phyloP scores from a whole-genome alignment of 1,284 basidiomycete genomes.

The Inonotus hispidus region DNA sequence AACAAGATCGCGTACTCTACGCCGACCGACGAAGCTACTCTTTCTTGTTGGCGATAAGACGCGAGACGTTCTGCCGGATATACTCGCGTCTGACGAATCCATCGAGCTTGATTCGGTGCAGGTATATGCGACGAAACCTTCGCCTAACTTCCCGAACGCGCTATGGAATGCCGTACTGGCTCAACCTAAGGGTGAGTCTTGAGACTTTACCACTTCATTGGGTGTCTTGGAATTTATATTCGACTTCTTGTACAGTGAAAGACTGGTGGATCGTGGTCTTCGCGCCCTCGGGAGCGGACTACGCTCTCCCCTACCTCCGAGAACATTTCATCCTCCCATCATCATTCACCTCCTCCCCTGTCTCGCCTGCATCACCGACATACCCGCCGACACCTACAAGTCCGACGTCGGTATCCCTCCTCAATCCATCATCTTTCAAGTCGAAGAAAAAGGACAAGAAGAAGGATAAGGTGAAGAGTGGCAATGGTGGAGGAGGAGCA shows the following conservation, averaged over 20 bases:
- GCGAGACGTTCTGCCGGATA: slow-evolving; percentile 53
- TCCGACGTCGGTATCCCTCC: neutral
- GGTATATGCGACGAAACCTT: slow-evolving; percentile 63
- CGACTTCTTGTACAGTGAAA: slow-evolving; percentile 8
- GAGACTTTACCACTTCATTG: neutral
- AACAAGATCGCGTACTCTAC: neutral
- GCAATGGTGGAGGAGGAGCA: neutral
- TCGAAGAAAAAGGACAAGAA: slow-evolving; percentile 5
- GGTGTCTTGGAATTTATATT: neutral
- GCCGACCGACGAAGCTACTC: slow-evolving; percentile 36
- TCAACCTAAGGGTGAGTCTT: slow-evolving; percentile 26
- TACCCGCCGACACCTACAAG: neutral
- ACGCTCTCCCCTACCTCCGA: slow-evolving; percentile 47
- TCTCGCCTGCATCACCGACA: neutral
- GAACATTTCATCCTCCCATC: slow-evolving; percentile 36
- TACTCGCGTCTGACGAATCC: slow-evolving; percentile 39
- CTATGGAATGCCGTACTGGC: slow-evolving; percentile 33
- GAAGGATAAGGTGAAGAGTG: neutral
- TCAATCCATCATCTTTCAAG: neutral
- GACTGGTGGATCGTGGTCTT: slow-evolving; percentile 71
- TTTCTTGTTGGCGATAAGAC: slow-evolving; percentile 83
- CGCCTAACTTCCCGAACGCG: slow-evolving; percentile 44
- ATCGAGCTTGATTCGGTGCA: slow-evolving; percentile 45
- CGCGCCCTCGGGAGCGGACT: slow-evolving; percentile 64
- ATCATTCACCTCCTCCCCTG: neutral